Base-by-base conservation (phyloP, 2,329 filamentous ascomycete species). In the Polychaeton citri region DNA sequence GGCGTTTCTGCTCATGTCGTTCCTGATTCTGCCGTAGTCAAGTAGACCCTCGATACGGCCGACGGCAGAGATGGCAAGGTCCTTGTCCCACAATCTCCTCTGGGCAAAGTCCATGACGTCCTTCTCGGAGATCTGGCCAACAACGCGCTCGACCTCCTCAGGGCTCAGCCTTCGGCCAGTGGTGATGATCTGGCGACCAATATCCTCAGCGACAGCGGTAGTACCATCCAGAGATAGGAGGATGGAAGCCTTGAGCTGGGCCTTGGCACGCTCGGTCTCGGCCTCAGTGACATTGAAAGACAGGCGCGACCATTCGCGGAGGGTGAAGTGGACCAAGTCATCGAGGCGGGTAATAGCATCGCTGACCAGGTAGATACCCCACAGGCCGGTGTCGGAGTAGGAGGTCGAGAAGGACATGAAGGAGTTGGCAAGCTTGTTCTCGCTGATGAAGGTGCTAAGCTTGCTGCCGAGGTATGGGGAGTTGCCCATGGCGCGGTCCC, bases 401-500 rank as follows among this genome's bases (percentile, higher is more conserved):
- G 85, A 94, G 50, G 90, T 98, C 48, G 87, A 95, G 71, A 98
- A 98, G 71, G 84, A 93, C 92, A 98, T 98, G 75, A 95, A 98
- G 76, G 87, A 95, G 72, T 94, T 98, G 64, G 90, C 90, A 44
- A 98, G 76, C 63, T 87, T 80, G 68, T 96, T 77, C 67, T 93
- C 79, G 73, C 92, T 83, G 50, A 98, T 80, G 56, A 90, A 85
- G 48, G 81, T 79, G 71, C 85, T 94, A 54, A 98, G 84, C 75
- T 92, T 95, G 82, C 86, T 94, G 55, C 92, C 90, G 59, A 95
- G 81, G 71, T 95, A 90, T 48, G 87, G 81, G 41, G 90, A 90
- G 65, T 90, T 94, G 59, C 92, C 90, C 78, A 96, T 88, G 51
- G 90, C 83, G 68, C 90, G 90, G 71, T 98, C 90, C 79, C 93